Base-by-base conservation (phyloP, 805 yeast genomes). In the Schwanniomyces pseudopolymorphus region DNA sequence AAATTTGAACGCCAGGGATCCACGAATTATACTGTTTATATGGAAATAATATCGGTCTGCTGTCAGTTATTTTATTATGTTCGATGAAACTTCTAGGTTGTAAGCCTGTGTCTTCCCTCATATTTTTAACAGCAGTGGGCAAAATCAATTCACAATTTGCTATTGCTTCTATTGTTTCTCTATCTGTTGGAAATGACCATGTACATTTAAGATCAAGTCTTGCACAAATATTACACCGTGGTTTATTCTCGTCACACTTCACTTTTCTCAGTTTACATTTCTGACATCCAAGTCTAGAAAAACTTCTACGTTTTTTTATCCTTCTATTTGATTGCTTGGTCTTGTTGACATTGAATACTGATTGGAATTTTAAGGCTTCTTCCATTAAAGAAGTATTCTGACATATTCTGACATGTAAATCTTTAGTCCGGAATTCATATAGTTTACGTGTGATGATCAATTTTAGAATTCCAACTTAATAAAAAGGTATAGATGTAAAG, bases 231-330 rank as follows among this genome's bases (percentile, higher is more conserved):
- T 49, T 46, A 42, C 58, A 54, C 6, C 17, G 24, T 4, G 58
- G 58, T 33, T 51, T 54, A 17, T 19, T 28, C 26, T 54, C 58
- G 36, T 54, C 56, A 42, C 58, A 54, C 28, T 54, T 54, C 40
- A 52, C 51, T 38, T 54, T 54, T 14, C 46, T 48, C 14, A 46
- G 31, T 11, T 56, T 27, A 39, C 58, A 54, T 19, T 41, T 47
- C n/a, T 48, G 42, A 35, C 58, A 54, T 10, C 58, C 58, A 27
- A 63, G 43, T 45, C 57, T 61, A 14, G 64, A 58, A 49, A 33
- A 5, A 33, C 19, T 33, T 33, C 36, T 33, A 3, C 36, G 19
- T 16, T 33, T 33, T 16, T 33, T 33, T 16, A 33, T 33, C 36
- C 20, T 33, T 17, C 20, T 33, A 3, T 17, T 33, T 14, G 36